Base-by-base conservation (phyloP, 345 rosid genomes). In the Luvunga scandens region DNA sequence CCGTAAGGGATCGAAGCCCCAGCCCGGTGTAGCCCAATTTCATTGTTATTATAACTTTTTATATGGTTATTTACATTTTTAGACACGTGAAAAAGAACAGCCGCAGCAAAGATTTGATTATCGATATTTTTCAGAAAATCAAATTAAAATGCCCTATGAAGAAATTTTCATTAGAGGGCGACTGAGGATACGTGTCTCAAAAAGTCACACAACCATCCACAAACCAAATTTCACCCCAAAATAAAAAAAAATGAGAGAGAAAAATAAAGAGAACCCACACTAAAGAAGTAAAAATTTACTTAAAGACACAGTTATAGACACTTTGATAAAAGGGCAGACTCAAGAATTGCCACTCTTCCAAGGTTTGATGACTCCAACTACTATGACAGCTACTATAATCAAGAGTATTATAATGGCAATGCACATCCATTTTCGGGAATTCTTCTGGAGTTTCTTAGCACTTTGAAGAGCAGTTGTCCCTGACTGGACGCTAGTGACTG, bases 321-420 rank as follows among this genome's bases (percentile, higher is more conserved):
- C 4, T 31, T 65, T 33, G 21, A 33, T 39, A 27, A 24, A 72
- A 66, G 48, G 45, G 55, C 38, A 25, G 69, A 77, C 62, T 84
- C 84, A 86, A 77, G 85, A 77, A 22, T 79, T 83, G 66, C 71
- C 82, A 78, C 64, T 80, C 75, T 78, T 78, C 89, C 89, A 86
- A 9, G 89, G 89, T 73, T 80, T 73, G 71, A 82, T 0, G 80
- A 87, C 87, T 33, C 86, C 83, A 9, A 87, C 73, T 9, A 84
- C 87, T 78, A 81, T 81, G 73, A 87, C 78, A 45, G 85, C 87
- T 33, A 87, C 86, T 69, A 87, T 77, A 61, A 84, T 34, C 45
- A 87, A 74, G 34, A 87, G 89, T 65, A 87, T 84, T 61, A 87
- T 83, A 71, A 87, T 87, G 38, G 87, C 87, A 79, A 87, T 77